These are phyloP conservation scores for Pleurotus ostreatus DNA, from an alignment of 768 basidiomycete genomes.

Conservation along the genomic window DNA sequence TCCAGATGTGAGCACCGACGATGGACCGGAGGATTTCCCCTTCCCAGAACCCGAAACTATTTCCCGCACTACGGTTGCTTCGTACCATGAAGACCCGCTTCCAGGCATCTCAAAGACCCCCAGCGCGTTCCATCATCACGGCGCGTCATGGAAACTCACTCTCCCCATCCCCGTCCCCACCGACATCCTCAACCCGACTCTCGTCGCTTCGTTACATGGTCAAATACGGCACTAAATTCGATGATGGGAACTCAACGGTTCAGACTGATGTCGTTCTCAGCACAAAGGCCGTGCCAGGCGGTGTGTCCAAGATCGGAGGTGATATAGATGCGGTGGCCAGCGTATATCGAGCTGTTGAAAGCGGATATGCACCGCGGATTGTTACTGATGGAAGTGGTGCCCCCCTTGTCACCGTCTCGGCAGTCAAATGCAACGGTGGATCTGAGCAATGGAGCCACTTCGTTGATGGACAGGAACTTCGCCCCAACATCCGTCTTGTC, in stretches of 20 bases:
- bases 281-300: background rate
- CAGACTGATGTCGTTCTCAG: slow-evolving; percentile 19
- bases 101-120: background rate
- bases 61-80: slow-evolving; percentile 2
- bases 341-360: slow-evolving; percentile 1
- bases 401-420: slow-evolving; percentile 15
- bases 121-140: background rate
- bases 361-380: slow-evolving; percentile 13
- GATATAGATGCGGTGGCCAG: background rate
- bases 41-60: no score
- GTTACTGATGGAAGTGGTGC: slow-evolving; percentile 12
- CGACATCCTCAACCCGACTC: slow-evolving; percentile 14
- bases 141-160: slow-evolving; percentile 13
- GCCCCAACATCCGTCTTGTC: slow-evolving; percentile 15
- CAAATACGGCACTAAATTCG: slow-evolving; percentile 19
- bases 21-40: no score
- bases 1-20: no score
- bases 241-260: slow-evolving; percentile 17
- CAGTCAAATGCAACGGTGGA: slow-evolving; percentile 17
- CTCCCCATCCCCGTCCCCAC: slow-evolving; percentile 10
- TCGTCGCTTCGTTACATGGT: slow-evolving; percentile 14
- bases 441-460: slow-evolving; percentile 18
- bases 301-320: slow-evolving; percentile 1
- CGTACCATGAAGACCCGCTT: slow-evolving; percentile 14
- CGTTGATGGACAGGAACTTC: slow-evolving; percentile 14